Base-by-base conservation (phyloP, 371 early-diverging fungal species). In the Mortierella polycephala region DNA sequence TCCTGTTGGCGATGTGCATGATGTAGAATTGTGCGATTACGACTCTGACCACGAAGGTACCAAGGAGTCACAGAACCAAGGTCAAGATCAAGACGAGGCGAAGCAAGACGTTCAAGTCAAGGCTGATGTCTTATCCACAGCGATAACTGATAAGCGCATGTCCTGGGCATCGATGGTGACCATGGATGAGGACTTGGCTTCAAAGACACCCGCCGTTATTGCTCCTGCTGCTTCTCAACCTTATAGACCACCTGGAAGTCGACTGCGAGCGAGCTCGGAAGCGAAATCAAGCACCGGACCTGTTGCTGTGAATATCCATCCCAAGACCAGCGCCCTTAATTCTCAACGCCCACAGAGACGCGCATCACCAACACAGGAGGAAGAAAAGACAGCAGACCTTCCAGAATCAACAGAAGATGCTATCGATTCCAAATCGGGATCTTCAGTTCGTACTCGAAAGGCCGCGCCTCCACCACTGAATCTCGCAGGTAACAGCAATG, bases 151-250 rank as follows among this genome's bases (percentile, higher is more conserved):
- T 47, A 77, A 77, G 65, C 67, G 77, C 41, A 71, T 77, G 65
- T 77, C 77, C 3, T 71, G 72, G 77, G 77, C 77, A 18, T 77
- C 77, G 9, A 68, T 77, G 77, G 72, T 77, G 4, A 53, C 60
- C 11, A 37, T 71, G 44, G 76, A 76, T 20, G 76, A 76, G 41
- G 70, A 57, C 9, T 18, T 39, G 45, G 51, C 50, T n/a, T 18
- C 61, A 16, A 71, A 62, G 66, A 10, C 54, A 9, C 41, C 69
- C 11, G 59, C 54, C 16, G 16, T 47, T 11, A 54, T n/a, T 8
- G 16, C 60, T n/a, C 56, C 63, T n/a, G 59, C 63, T 14, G 41
- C 75, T 1, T 71, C 65, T 8, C 77, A 77, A 46, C 77, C 77
- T 10, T 77, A 77, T 30, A 60, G 72, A 42, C 79, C 79, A 14